phyloP scores from a whole-genome alignment of 495 filamentous ascomycete genomes.

The Physcia stellaris region DNA sequence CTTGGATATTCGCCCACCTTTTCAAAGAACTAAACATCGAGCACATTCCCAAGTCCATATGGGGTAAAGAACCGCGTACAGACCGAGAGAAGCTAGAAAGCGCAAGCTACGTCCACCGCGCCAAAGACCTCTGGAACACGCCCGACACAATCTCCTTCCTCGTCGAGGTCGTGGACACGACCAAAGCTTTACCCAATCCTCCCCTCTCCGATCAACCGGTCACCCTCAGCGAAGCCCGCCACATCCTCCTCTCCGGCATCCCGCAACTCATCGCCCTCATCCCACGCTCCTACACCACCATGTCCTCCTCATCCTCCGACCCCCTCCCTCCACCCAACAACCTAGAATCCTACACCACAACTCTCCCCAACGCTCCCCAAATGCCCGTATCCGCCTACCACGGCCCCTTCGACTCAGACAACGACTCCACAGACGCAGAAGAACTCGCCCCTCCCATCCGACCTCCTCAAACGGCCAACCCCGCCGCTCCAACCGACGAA shows the following conservation, averaged over 20 bases:
- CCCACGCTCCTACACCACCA: conserved; percentile 37
- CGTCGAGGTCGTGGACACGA: conserved; percentile 48
- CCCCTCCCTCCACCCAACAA: conserved; percentile 47
- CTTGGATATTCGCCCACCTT: conserved; percentile 68
- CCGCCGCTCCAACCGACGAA: background rate
- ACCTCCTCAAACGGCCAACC: background rate
- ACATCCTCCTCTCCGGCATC: conserved; percentile 63
- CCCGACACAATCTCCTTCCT: conserved; percentile 58
- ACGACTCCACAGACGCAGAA: background rate
- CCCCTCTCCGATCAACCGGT: conserved; percentile 30
- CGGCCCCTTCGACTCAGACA: conserved; percentile 4
- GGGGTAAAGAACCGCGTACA: conserved; percentile 60
- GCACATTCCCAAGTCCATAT: conserved; percentile 58
- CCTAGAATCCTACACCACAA: conserved; percentile 20
- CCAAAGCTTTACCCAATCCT: conserved; percentile 13
- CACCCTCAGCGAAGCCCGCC: conserved; percentile 55
- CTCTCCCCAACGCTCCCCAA: background rate
- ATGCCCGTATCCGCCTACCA: background rate
- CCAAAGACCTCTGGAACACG: conserved; percentile 86
- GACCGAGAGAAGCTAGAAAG: conserved; percentile 59
- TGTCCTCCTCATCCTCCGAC: conserved; percentile 50
- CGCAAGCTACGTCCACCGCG: conserved; percentile 62
- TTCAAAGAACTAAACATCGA: conserved; percentile 65
- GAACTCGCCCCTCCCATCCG: background rate
- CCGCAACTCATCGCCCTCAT: conserved; percentile 47